Evolutionary conservation across 2,329 filamentous ascomycete species (phyloP), one percentile per base, ranked within the genome.

Genomic region (Lachnellula cervina): DNA sequence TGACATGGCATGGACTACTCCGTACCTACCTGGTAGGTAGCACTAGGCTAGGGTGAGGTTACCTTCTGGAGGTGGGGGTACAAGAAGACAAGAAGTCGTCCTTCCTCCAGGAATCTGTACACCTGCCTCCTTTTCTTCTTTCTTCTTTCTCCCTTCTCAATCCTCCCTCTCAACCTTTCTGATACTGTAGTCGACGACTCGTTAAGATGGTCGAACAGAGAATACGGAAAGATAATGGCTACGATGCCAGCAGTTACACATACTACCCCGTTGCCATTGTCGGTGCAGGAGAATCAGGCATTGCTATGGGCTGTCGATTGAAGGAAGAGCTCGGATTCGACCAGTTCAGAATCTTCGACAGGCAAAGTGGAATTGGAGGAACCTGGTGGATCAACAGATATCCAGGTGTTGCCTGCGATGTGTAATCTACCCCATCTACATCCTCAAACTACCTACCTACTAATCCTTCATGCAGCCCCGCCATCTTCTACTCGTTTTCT

Each of bases 371-470:
- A 2, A 75, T 83, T 57, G 81, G 81, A 23, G 66, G 65, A 0
- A 68, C 65, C 2, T 84, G 81, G 81, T 81, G 77, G 75, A 80
- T 79, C 53, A 84, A 84, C 62, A 72, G 77, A 49, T 84, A 84
- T 65, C 80, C 77, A 1, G 76, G 77, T 47, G 73, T 72, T 54
- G 77, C 77, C 42, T 81, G 78, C 61, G 78, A 81, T 66, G 68
- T 80, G 74, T 77, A 69, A 66, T 62, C 45, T 13, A 37, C 34
- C 55, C 32, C 23, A 42, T 14, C 35, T 28, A 16, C 9, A 40
- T 47, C 50, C 19, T 16, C 16, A 16, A 16, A 42, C 28, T 47
- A 14, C 40, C 19, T 56, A 43, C 50, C 56, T 40, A 59, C 65
- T 47, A 68, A 64, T 44, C 43, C 34, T 28, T 9, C 25, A 28